Base-by-base conservation (phyloP, 139 green algal genomes). In the Haematococcus sp. region DNA sequence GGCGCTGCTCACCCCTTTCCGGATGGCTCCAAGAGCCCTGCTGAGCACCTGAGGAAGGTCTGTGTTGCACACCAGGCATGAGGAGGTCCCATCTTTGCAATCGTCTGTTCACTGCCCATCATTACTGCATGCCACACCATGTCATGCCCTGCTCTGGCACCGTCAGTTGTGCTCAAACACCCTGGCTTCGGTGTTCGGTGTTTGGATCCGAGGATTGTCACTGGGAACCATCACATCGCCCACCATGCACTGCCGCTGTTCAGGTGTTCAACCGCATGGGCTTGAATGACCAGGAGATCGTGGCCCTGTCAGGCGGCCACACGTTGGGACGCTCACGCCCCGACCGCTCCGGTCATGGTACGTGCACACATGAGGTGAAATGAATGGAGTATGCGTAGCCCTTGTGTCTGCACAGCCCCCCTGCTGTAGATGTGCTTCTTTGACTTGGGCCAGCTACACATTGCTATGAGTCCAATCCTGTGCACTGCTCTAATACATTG, bases 241-340 rank as follows among this genome's bases (percentile, higher is more conserved):
- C 7, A 49, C 11, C 7, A 49, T 49, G 40, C 40, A 19, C 40
- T 49, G 7, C 11, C 11, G 7, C 19, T 17, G 31, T 31, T 5
- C 31, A 68, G 61, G 82, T 97, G 61, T 97, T 97, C 76, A 87
- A 92, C 74, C 83, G 92, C 60, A 97, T 97, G 93, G 92, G 91
- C 22, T 75, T 92, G 19, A 84, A 89, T 40, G 89, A 94, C 67
- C 23, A 91, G 70, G 93, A 97, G 71, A 97, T 97, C 56, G 92
- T 97, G 52, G 92, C 89, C 17, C 83, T 97, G 27, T 80, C 54
- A 34, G 93, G 84, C 11, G 91, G 80, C 0, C 92, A 97, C 84
- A 87, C 91, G 1, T 76, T 97, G 34, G 92, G 92, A 1, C 73
- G 91, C 20, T 90, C 87, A 70, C 81, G 94, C 67, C 68, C 81